These are phyloP conservation scores for Hyaloscypha hepaticicola DNA, from an alignment of 495 filamentous ascomycete genomes.

Conservation along the genomic window DNA sequence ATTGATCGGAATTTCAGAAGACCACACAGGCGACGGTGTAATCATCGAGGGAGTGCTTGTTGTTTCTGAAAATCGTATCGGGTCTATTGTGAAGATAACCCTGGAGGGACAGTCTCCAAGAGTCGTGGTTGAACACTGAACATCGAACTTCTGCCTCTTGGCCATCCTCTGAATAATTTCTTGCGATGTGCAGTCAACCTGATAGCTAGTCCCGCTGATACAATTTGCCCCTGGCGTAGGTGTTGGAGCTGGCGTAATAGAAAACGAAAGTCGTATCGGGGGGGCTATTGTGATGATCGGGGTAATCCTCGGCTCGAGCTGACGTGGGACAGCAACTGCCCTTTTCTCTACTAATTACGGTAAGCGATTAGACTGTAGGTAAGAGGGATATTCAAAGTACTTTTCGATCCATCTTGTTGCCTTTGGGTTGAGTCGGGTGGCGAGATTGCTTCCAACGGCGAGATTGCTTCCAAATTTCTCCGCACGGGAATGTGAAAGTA, in stretches of 20 bases:
- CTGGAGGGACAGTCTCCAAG: not conserved
- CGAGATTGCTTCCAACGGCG: not conserved
- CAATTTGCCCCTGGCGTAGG: too few relatives aligned
- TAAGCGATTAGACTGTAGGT: not conserved
- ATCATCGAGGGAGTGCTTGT: not conserved
- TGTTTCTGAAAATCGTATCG: too few relatives aligned
- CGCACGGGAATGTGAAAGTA: conserved; percentile 5
- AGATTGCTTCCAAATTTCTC: not conserved
- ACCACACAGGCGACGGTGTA: not conserved
- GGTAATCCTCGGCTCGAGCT: too few relatives aligned
- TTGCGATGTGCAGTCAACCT: too few relatives aligned
- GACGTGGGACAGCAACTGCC: too few relatives aligned
- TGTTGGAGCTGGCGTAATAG: too few relatives aligned
- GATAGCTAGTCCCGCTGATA: too few relatives aligned
- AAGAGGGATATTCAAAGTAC: not conserved
- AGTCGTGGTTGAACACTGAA: not conserved
- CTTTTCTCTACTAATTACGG: not conserved
- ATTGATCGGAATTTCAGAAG: not conserved
- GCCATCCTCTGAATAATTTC: not conserved
- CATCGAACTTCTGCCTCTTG: not conserved
- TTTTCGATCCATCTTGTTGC: not conserved
- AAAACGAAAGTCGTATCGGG: too few relatives aligned
- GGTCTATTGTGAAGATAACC: too few relatives aligned
- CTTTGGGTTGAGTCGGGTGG: not conserved
- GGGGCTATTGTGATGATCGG: too few relatives aligned